Evolutionary conservation across 2,329 filamentous ascomycete genomes (phyloP), one percentile per base, ranked within the genome.

Genomic region (Magnaporthiopsis incrustans): DNA sequence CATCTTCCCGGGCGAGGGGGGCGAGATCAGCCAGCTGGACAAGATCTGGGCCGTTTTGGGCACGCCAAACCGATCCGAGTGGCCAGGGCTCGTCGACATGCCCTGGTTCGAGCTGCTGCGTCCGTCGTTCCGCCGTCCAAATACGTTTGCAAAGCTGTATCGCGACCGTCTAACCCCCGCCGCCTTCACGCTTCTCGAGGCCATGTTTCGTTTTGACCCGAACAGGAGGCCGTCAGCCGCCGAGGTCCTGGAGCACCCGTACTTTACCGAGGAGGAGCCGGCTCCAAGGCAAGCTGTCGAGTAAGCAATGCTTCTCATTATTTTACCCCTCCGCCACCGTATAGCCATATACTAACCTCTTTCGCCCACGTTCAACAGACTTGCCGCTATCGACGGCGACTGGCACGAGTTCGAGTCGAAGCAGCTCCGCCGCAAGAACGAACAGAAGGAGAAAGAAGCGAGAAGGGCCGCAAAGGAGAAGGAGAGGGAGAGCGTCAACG

Each of bases 371-470:
- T 14, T 26, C 25, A 26, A 65, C 67, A 91, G 90, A 71, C 83
- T 99, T 61, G 87, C 89, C 66, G 81, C 88, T 61, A 83, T 99
- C 35, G 86, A 95, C 70, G 95, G 95, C 27, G 95, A 99, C 71
- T 99, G 95, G 95, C 95, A 99, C 73, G 95, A 99, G 74, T 97
- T 98, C 71, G 95, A 99, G 78, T 96, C 92, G 64, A 99, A 99
- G 78, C 93, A 92, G 22, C 81, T 97, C 32, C 84, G 95, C 38
- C 95, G 95, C 69, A 93, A 97, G 75, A 94, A 92, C 70, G 91
- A 95, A 74, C 85, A 85, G 64, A 81, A 80, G 66, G 82, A 85
- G 33, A 78, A 81, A 64, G 83, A 85, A 63, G 82, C 81, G 10
- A 77, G 78, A 4, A 79, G 77, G 7, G 76, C 75, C 57, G 76